A percentile compares a stretch with the other conserved stretches of the same genome.
Conservation (phyloP, 768 basidiomycete species). For the Galerina sulciceps region DNA sequence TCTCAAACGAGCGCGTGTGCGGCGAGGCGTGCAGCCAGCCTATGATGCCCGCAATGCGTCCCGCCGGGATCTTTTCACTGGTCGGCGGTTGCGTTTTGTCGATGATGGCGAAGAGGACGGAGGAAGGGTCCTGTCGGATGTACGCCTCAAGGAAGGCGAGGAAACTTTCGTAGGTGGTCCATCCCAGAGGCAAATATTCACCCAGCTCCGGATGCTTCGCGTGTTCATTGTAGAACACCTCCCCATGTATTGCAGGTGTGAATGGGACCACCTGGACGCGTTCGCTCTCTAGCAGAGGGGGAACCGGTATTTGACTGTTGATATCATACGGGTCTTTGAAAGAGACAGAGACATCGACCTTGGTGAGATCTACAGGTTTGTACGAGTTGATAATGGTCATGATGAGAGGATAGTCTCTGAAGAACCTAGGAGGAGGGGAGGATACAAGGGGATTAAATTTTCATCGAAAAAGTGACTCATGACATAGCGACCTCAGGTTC, state of each 20-base stretch:
- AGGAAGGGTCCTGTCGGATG: conserved; percentile 28
- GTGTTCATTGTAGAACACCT: conserved; percentile 25
- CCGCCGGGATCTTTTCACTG: conserved; percentile 15
- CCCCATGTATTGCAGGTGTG: conserved; percentile 36
- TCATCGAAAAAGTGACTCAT: no score
- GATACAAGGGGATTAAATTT: no score
- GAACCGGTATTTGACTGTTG: conserved; percentile 47
- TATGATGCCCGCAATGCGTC: conserved; percentile 53
- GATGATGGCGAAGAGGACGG: conserved; percentile 48
- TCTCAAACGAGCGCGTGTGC: conserved; percentile 42
- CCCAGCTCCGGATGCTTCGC: conserved; percentile 32
- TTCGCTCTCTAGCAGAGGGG: conserved; percentile 38
- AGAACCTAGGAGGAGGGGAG: no score
- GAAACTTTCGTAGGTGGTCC: conserved; percentile 31
- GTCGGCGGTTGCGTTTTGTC: conserved; percentile 41
- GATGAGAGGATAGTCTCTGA: no score
- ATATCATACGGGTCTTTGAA: conserved; percentile 27
- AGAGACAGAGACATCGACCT: no score
- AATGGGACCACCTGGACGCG: conserved; percentile 49
- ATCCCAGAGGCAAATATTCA: conserved; percentile 44
- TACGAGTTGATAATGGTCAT: no score
- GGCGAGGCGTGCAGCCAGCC: conserved; percentile 43
- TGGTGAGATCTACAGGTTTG: no score
- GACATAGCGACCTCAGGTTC: no score
- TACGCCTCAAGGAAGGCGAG: conserved; percentile 28